Evolutionary conservation across 345 rosid genomes (phyloP), one percentile per base, ranked within the genome.

Genomic region (Microcos paniculata): DNA sequence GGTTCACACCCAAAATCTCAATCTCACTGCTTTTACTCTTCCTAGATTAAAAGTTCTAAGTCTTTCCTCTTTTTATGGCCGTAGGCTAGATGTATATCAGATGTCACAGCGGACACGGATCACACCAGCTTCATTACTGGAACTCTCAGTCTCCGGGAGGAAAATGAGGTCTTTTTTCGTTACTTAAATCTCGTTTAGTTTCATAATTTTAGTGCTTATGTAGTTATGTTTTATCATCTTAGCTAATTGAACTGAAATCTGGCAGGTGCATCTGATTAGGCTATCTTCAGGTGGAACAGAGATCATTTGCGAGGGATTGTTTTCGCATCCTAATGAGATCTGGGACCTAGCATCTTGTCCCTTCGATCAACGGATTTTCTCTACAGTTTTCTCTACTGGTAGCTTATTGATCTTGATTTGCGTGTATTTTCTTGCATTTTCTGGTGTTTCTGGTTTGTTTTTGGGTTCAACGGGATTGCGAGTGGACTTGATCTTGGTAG

Each of bases 91-190:
- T 93, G 99, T 87, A 90, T 92, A 65, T 82, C 99, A 8, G 98
- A 93, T 81, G 96, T 96, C 23, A 92, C 90, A 83, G 99, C 99
- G 26, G 98, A 92, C 83, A 86, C 91, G 1, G 99, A 93, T 81
- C 94, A 92, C 83, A 90, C 99, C 65, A 90, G 96, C 90, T 96
- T 96, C 81, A 89, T 93, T 84, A 83, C 99, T n/a, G 96, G 98
- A 67, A 93, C 97, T 74, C 92, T 93, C 85, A 92, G 95, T 76
- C 86, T 96, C 31, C 78, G 84, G 71, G 99, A 96, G 86, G 99
- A 93, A 79, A 96, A 93, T 40, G 99, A 92, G 97, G 98, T 92
- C 35, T 40, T 11, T 74, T 4, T 16, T 62, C 16, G 24, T 55
- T 55, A 59, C 24, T 42, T 26, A 38, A 56, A 56, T 21, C 8